phyloP scores from a whole-genome alignment of 169 alveolate genomes.

The Hepatocystis sp. region DNA sequence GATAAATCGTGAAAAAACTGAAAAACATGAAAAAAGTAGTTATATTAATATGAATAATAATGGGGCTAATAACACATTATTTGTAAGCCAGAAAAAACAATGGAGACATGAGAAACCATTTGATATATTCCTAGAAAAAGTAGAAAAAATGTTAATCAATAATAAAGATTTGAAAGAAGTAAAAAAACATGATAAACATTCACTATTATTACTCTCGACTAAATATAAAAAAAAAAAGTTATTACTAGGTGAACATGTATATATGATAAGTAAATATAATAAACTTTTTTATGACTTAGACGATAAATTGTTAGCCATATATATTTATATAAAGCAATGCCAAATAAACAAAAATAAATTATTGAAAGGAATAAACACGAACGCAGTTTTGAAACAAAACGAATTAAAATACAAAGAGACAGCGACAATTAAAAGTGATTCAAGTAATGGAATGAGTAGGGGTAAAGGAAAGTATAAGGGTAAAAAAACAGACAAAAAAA shows the following conservation, averaged over 20 bases:
- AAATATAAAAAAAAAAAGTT: slow-evolving; percentile 22
- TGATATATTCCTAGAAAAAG: slow-evolving; percentile 39
- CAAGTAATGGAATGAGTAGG: background rate
- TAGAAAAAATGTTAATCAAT: slow-evolving; percentile 45
- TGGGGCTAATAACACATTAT: too few species aligned
- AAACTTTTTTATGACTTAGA: slow-evolving; percentile 35
- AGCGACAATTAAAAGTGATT: background rate
- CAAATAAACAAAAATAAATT: slow-evolving; percentile 38
- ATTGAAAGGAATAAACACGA: background rate
- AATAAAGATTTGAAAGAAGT: slow-evolving; percentile 3
- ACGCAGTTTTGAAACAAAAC: background rate
- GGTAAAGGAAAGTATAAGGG: background rate
- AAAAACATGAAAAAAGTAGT: too few species aligned
- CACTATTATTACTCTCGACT: too few species aligned
- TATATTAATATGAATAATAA: too few species aligned
- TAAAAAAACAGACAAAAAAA: slow-evolving; percentile 17
- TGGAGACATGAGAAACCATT: background rate
- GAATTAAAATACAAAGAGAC: background rate
- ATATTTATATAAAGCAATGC: slow-evolving; percentile 27
- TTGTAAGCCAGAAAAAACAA: background rate
- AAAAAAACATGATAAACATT: slow-evolving; percentile 3
- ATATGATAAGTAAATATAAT: slow-evolving; percentile 56
- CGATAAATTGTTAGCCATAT: slow-evolving; percentile 30
- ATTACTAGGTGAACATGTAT: slow-evolving; percentile 43
- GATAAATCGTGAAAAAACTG: too few species aligned